Base-by-base conservation (phyloP, 2,329 filamentous ascomycete genomes). In the Xylaria sp. region DNA sequence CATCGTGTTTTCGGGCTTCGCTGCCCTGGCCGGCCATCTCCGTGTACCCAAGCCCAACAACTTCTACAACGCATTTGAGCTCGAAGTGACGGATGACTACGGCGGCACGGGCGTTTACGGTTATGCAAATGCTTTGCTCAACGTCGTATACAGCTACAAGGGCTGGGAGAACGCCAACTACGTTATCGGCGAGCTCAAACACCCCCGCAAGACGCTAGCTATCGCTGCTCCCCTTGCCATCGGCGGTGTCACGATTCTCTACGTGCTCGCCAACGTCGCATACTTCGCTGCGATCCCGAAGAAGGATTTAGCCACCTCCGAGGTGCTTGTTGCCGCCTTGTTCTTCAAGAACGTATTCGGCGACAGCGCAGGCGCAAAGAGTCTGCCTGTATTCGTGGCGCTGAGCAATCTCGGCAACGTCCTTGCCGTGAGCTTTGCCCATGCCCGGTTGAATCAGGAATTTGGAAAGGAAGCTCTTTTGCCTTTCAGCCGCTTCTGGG, bases 391-490 rank as follows among this genome's bases (percentile, higher is more conserved):
- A 0, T 88, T 90, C 61, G 87, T 90, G 0, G 87, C 87, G 0
- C 75, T 90, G 39, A 89, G 85, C 59, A 88, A 88, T 69, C 74
- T 90, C 56, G 89, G 88, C 6, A 90, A 90, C 60, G 86, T 91
- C 0, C 79, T 90, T 8, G 86, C 86, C 21, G 84, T 89, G 54
- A 88, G 84, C 66, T 90, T 90, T 71, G 83, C 86, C 0, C 86
- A 89, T 61, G 80, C 87, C 0, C 82, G 88, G 0, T 72, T 90
- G 9, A 89, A 88, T 71, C 88, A 90, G 70, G 90, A 92, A 76
- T 81, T 93, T 53, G 91, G 88, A 0, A 91, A 91, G 74, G 90
- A 93, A 74, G 90, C 90, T 0, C 81, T 93, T 4, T 75, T 93
- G 14, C 91, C 91, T 0, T 90, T 85, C 63, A 88, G 87, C 68